Evolutionary conservation across 2,329 filamentous ascomycete species (phyloP).

Genomic region (Zalaria sp.): DNA sequence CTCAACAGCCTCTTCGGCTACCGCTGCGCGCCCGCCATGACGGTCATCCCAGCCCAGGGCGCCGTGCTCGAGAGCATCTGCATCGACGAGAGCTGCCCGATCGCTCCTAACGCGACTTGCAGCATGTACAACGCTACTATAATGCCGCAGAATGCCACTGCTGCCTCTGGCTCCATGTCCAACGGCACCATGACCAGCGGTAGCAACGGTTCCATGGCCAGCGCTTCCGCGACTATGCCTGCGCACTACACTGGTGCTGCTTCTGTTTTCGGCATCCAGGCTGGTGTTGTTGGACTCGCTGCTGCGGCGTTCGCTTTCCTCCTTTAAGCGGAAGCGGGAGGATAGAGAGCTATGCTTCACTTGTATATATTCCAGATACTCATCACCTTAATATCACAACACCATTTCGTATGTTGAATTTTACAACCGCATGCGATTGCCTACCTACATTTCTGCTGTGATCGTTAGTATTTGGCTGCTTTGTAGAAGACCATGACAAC

Average conservation of each 20-base stretch:
- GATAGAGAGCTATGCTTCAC: no score
- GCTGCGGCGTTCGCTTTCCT: background rate
- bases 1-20: conserved; percentile 39
- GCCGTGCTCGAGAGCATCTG: conserved; percentile 42
- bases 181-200: conserved; percentile 1
- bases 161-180: background rate
- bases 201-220: background rate
- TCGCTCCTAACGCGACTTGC: conserved; percentile 33
- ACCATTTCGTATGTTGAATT: no score
- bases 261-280: conserved; percentile 1
- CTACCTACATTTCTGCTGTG: no score
- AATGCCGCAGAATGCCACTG: conserved; percentile 6
- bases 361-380: no score
- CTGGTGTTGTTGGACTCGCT: conserved; percentile 2
- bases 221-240: background rate
- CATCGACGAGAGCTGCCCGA: conserved; percentile 35
- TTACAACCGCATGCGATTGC: no score
- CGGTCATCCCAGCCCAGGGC: conserved; percentile 31
- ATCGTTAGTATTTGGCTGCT: no score
- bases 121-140: conserved; percentile 23
- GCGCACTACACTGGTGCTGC: conserved; percentile 2
- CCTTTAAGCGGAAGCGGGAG: no score
- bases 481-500: no score
- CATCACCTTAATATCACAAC: no score
- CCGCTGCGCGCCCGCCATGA: conserved; percentile 33